Percentiles rank a stretch among this genome's conserved stretches.
phyloP scores from a whole-genome alignment of 768 basidiomycete genomes.

The Trametes sanguinea region DNA sequence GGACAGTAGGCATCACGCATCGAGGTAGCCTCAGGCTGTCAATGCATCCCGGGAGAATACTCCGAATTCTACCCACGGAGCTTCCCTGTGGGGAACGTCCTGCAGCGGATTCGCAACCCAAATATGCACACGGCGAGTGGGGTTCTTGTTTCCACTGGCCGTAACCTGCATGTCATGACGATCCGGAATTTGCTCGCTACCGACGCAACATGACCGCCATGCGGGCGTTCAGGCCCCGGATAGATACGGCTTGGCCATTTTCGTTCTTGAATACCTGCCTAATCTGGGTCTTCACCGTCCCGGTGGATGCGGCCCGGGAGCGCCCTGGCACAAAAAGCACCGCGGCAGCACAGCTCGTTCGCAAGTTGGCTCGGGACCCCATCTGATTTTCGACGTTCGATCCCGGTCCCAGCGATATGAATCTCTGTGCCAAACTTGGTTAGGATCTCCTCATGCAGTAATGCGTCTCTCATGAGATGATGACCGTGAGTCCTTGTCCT shows the following conservation, averaged over 20 bases:
- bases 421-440: neutral
- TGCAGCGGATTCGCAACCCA: neutral
- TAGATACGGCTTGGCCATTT: neutral
- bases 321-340: neutral
- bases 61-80: constrained; percentile 1
- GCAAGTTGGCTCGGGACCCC: constrained; percentile 1
- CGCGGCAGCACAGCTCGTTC: constrained; percentile 15
- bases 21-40: neutral
- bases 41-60: constrained; percentile 1
- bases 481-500: constrained; percentile 3
- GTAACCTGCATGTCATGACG: too few relatives aligned
- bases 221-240: too few relatives aligned
- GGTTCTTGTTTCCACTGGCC: too few relatives aligned
- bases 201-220: too few relatives aligned
- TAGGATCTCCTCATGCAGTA: neutral
- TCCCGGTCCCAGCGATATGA: neutral
- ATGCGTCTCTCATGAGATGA: neutral
- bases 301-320: constrained; percentile 7
- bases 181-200: too few relatives aligned
- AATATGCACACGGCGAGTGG: neutral
- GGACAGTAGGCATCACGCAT: neutral
- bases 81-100: neutral
- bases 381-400: constrained; percentile 11
- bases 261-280: constrained; percentile 22
- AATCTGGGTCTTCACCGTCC: neutral